phyloP scores from a whole-genome alignment of 768 basidiomycete genomes.

The Thelephora ganbajun region DNA sequence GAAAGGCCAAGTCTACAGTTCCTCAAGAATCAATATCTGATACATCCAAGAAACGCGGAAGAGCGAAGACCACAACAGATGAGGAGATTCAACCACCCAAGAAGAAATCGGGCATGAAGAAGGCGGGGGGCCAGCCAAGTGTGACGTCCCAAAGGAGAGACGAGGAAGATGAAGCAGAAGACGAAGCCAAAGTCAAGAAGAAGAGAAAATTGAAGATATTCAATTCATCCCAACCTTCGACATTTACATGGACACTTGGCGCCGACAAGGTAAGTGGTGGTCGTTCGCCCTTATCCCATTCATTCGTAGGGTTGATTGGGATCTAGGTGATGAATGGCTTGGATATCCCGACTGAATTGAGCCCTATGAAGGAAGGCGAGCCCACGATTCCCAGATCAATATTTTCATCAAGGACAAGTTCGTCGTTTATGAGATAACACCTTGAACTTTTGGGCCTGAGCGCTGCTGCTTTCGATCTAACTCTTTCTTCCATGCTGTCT shows the following conservation, averaged over 20 bases:
- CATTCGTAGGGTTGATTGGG: conserved; percentile 2
- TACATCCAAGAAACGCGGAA: not conserved
- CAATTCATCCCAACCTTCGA: conserved; percentile 23
- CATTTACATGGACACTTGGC: conserved; percentile 24
- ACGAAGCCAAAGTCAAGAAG: conserved; percentile 4
- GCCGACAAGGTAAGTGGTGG: not conserved
- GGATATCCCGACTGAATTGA: conserved; percentile 52
- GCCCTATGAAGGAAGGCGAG: conserved; percentile 48
- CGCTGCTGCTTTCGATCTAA: too few species aligned
- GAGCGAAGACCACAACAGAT: conserved; percentile 1
- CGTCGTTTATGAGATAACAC: too few species aligned
- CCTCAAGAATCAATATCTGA: conserved; percentile 1
- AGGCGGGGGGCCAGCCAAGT: conserved; percentile 2
- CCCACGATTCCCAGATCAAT: conserved; percentile 23
- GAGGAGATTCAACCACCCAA: not conserved
- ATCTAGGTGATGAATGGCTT: conserved; percentile 25
- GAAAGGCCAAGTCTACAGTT: conserved; percentile 3
- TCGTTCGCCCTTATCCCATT: conserved; percentile 26
- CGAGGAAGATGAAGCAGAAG: conserved; percentile 9
- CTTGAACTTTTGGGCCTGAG: too few species aligned
- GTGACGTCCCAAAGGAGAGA: conserved; percentile 18
- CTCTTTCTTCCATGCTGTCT: too few species aligned
- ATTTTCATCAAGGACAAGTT: not conserved
- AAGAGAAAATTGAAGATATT: conserved; percentile 61
- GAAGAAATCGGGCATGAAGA: conserved; percentile 2